Evolutionary conservation across 2,329 filamentous ascomycete genomes (phyloP).

Genomic region (Trichoderma semiorbis): DNA sequence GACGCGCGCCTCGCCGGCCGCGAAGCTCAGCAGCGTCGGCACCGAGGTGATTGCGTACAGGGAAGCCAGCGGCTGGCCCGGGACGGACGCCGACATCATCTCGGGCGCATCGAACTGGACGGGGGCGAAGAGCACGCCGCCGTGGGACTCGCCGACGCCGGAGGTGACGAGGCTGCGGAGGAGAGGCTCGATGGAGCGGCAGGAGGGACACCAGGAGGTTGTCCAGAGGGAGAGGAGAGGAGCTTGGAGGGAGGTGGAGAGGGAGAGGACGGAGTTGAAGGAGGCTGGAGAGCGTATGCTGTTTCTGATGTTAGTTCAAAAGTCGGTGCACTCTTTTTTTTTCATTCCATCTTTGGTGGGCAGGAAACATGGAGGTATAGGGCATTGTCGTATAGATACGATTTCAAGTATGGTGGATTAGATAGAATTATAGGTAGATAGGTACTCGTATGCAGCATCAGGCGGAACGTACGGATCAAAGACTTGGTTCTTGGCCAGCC

Average conservation of each 20-base stretch:
- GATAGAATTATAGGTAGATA: not conserved
- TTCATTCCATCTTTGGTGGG: not conserved
- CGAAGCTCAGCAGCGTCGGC: not conserved
- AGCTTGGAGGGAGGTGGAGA: constrained; percentile 50
- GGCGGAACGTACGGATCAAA: not conserved
- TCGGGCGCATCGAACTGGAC: constrained; percentile 58
- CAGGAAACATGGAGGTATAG: not conserved
- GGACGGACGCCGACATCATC: constrained; percentile 41
- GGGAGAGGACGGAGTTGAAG: constrained; percentile 41
- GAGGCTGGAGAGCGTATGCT: not conserved
- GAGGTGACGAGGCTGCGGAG: constrained; percentile 46
- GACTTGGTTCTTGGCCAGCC: not conserved
- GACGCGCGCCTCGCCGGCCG: not conserved
- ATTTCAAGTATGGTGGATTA: not conserved
- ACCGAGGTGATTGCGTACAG: not conserved
- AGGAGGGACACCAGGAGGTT: constrained; percentile 55
- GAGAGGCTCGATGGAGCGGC: constrained; percentile 48
- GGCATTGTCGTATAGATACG: not conserved
- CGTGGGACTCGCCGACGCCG: constrained; percentile 52
- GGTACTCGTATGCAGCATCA: not conserved
- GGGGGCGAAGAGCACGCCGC: constrained; percentile 51
- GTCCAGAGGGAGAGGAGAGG: constrained; percentile 62
- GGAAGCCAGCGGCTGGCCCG: constrained; percentile 24
- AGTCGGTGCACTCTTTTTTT: not conserved
- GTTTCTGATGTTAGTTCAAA: not conserved